These are phyloP conservation scores for Polygonum aviculare DNA, from an alignment of 148 eudicot genomes.

Conservation along the genomic window DNA sequence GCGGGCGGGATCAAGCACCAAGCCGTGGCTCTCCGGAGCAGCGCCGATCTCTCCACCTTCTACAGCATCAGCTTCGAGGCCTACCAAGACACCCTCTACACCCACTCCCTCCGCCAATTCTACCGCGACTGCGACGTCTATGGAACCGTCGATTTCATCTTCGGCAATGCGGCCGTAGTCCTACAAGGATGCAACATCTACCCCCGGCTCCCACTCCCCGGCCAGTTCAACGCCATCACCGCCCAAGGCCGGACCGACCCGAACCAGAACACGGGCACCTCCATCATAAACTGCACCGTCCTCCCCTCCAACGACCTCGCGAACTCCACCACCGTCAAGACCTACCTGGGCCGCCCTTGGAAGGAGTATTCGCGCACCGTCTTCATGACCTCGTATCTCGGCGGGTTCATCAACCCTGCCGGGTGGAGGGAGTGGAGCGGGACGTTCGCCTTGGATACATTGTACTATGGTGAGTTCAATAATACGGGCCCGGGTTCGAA, in stretches of 20 bases:
- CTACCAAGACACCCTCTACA: conserved; percentile 79
- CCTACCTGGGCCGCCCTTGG: conserved; percentile 79
- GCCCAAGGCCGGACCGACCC: conserved; percentile 84
- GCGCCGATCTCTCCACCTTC: conserved; percentile 67
- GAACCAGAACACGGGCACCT: conserved; percentile 64
- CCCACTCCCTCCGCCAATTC: conserved; percentile 69
- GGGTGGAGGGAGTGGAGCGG: conserved; percentile 76
- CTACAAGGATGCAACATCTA: conserved; percentile 62
- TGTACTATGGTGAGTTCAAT: conserved; percentile 57
- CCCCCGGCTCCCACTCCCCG: conserved; percentile 43
- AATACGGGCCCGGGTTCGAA: conserved; percentile 51
- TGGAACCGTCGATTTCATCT: conserved; percentile 80
- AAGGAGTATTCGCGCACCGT: conserved; percentile 62
- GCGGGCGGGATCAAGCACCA: conserved; percentile 73
- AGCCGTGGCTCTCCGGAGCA: conserved; percentile 69
- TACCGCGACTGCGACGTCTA: conserved; percentile 70
- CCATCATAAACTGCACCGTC: conserved; percentile 49
- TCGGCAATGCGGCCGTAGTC: conserved; percentile 70
- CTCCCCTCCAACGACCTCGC: conserved; percentile 56
- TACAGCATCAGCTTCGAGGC: conserved; percentile 78
- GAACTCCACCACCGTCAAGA: conserved; percentile 16
- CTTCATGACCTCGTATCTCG: conserved; percentile 44
- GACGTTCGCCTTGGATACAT: conserved; percentile 45
- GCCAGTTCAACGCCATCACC: conserved; percentile 70
- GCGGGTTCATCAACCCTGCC: conserved; percentile 24